A percentile compares a stretch with the other conserved stretches of the same genome.
Conservation (phyloP, 768 basidiomycete genomes). For the Pleurotus pulmonarius region DNA sequence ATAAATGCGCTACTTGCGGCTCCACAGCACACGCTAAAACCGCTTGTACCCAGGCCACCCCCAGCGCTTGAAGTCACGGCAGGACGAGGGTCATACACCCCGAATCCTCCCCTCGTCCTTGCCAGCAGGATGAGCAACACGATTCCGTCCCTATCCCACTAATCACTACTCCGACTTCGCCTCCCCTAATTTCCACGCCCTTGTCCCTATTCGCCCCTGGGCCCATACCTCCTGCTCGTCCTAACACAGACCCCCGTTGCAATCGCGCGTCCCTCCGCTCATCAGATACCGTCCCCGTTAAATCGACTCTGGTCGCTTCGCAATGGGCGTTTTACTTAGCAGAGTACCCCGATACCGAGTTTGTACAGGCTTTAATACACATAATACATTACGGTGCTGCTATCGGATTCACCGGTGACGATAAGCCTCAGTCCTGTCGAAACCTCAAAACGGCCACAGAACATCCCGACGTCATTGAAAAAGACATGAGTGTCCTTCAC, state of each 20-base stretch:
- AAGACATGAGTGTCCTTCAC: too few species aligned
- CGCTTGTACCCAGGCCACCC: background rate
- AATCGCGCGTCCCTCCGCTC: constrained; percentile 8
- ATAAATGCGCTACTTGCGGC: background rate
- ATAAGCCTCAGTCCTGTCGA: too few species aligned
- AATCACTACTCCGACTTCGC: too few species aligned
- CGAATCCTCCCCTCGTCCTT: too few species aligned
- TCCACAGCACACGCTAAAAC: background rate
- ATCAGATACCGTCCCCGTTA: constrained; percentile 1
- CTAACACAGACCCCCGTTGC: constrained; percentile 13
- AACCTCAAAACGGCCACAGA: too few species aligned
- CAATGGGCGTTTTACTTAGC: constrained; percentile 18
- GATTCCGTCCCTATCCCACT: background rate
- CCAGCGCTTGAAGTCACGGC: background rate
- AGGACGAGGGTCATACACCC: background rate
- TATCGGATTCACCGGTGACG: constrained; percentile 19
- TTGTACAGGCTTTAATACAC: constrained; percentile 20
- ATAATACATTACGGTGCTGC: constrained; percentile 24
- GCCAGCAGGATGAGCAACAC: background rate
- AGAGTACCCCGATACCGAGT: constrained; percentile 23
- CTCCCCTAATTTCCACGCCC: constrained; percentile 4
- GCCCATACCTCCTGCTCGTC: constrained; percentile 7
- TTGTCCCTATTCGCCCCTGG: constrained; percentile 9
- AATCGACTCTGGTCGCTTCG: background rate
- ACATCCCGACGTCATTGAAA: too few species aligned